Evolutionary conservation across 2,329 filamentous ascomycete species (phyloP), one percentile per base, ranked within the genome.

Genomic region (Phialocephala sp.): DNA sequence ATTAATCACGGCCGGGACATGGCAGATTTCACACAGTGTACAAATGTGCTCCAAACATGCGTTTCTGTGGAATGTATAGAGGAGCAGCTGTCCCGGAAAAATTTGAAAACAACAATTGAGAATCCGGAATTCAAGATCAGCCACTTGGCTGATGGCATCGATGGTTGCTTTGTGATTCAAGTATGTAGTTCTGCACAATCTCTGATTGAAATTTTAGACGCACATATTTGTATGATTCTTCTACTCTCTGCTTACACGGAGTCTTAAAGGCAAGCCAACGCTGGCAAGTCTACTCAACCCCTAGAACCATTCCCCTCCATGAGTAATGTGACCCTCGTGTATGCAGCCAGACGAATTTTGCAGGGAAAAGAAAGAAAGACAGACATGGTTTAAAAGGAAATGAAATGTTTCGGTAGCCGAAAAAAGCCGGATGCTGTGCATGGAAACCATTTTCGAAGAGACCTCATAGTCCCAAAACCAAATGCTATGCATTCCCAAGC

Each of bases 271-370:
- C 50, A 54, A 54, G 50, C 50, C 22, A 35, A 50, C n/a, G 45
- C n/a, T 50, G 12, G 18, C 50, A 12, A 32, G 50, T 50, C 20
- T 55, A 39, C 55, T 18, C 27, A 57, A 37, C 39, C 52, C 55
- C 56, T 27, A 56, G 43, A 50, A 43, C 22, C 64, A 62, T 52
- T 59, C 58, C 54, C 27, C 54, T 22, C 50, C 60, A 64, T 57
- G 62, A 63, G 64, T 55, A 62, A 63, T 64, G 61, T 67, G 63
- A 65, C 60, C 64, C 68, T 68, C 68, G 64, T 71, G 69, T 72
- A 70, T 72, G 71, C 67, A 68, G 68, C 68, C 68, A 71, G 65
- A 45, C 57, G 60, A 68, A 68, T 67, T 70, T 69, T 65, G 55
- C 50, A 27, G 43, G 35, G 52, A 55, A 59, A 65, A 32, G 6